phyloP scores from a whole-genome alignment of 805 yeast species.

The Monosporozyma servazzii region DNA sequence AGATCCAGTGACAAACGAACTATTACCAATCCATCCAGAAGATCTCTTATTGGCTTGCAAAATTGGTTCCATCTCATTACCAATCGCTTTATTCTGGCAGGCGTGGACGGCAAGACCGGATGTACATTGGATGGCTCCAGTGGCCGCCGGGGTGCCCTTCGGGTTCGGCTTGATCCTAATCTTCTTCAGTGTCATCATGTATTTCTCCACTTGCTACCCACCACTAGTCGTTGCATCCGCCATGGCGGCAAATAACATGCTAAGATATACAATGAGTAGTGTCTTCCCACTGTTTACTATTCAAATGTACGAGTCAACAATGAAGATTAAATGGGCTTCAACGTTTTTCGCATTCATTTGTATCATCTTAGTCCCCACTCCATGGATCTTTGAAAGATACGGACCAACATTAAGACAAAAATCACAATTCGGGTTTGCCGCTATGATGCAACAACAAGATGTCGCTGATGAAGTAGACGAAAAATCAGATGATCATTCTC shows the following conservation, averaged over 20 bases:
- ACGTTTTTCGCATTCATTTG: constrained; percentile 57
- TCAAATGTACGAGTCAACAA: constrained; percentile 60
- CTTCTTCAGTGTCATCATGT: constrained; percentile 60
- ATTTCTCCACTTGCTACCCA: constrained; percentile 64
- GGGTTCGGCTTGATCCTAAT: constrained; percentile 67
- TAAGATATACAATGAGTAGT: constrained; percentile 66
- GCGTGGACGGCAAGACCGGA: constrained; percentile 60
- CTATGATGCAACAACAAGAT: constrained; percentile 34
- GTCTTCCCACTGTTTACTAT: constrained; percentile 81
- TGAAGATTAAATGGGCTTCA: constrained; percentile 71
- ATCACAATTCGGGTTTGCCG: constrained; percentile 54
- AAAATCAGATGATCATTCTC: not conserved
- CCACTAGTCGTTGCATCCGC: constrained; percentile 78
- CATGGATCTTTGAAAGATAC: constrained; percentile 54
- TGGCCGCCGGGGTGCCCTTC: constrained; percentile 67
- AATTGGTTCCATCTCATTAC: constrained; percentile 58
- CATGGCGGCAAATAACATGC: constrained; percentile 75
- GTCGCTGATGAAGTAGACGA: constrained; percentile 25
- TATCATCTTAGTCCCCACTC: constrained; percentile 63
- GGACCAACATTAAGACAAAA: constrained; percentile 48
- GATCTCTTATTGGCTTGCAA: constrained; percentile 49
- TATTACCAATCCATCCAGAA: constrained; percentile 51
- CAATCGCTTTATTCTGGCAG: constrained; percentile 67
- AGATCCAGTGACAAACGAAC: constrained; percentile 40
- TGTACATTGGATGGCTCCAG: constrained; percentile 72